Evolutionary conservation across 2,329 filamentous ascomycete genomes (phyloP).

Genomic region (Arthrobotrys musiformis): DNA sequence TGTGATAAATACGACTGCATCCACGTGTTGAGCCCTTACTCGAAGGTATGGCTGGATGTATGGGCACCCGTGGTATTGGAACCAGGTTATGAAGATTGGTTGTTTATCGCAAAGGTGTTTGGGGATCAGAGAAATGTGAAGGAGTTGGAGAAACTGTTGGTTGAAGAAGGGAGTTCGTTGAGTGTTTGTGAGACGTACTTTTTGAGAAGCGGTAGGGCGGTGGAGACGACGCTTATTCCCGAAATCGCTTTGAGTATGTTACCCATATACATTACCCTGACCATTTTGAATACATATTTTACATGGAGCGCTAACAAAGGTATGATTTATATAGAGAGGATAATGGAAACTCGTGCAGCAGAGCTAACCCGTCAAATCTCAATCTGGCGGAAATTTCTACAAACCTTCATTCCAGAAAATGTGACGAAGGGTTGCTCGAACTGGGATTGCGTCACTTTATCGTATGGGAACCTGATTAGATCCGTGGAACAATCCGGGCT

Average conservation of each 20-base stretch:
- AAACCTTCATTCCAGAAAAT: slow-evolving; percentile 38
- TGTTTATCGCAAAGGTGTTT: slow-evolving; percentile 52
- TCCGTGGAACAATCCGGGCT: slow-evolving; percentile 50
- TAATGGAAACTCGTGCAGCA: slow-evolving; percentile 21
- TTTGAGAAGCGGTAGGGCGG: slow-evolving; percentile 22
- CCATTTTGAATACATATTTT: not conserved
- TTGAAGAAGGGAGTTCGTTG: slow-evolving; percentile 36
- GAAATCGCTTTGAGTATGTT: slow-evolving; percentile 41
- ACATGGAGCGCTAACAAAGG: not conserved
- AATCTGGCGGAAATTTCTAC: slow-evolving; percentile 41
- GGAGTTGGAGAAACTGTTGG: slow-evolving; percentile 29
- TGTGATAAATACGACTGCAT: slow-evolving; percentile 56
- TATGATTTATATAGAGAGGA: slow-evolving; percentile 3
- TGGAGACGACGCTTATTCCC: slow-evolving; percentile 31
- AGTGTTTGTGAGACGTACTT: slow-evolving; percentile 41
- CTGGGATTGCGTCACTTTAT: slow-evolving; percentile 48
- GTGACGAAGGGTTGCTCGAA: slow-evolving; percentile 41
- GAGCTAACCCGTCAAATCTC: slow-evolving; percentile 39
- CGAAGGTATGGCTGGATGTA: slow-evolving; percentile 37
- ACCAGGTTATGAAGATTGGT: slow-evolving; percentile 50
- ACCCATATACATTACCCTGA: not conserved
- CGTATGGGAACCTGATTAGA: slow-evolving; percentile 45
- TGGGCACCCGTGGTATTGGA: slow-evolving; percentile 26
- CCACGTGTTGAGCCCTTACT: slow-evolving; percentile 33
- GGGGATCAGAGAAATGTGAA: slow-evolving; percentile 26